phyloP scores from a whole-genome alignment of 257 asterid genomes.

The Rubia yunnanensis region DNA sequence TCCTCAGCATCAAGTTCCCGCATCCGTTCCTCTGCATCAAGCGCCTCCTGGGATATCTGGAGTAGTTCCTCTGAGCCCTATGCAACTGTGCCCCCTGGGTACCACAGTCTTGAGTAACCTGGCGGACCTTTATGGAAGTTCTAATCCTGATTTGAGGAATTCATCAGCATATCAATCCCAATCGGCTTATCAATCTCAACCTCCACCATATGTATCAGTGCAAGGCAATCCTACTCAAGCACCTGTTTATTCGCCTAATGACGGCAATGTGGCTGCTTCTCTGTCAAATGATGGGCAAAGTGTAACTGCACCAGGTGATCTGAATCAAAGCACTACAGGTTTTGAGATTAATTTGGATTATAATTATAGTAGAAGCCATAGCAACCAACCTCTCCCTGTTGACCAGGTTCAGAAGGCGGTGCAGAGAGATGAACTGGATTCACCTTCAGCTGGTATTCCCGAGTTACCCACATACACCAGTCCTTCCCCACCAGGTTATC shows the following conservation, averaged over 20 bases:
- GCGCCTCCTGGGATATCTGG: slow-evolving; percentile 20
- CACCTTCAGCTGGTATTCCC: slow-evolving; percentile 12
- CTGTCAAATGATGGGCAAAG: slow-evolving; percentile 12
- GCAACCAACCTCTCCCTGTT: slow-evolving; percentile 20
- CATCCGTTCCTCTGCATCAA: not conserved
- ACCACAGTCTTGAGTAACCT: slow-evolving; percentile 15
- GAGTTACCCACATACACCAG: slow-evolving; percentile 23
- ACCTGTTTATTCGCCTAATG: slow-evolving; percentile 3
- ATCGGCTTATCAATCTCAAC: not conserved
- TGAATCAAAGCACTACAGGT: slow-evolving; percentile 20
- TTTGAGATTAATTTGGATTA: slow-evolving; percentile 22
- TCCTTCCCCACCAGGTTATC: slow-evolving; percentile 20
- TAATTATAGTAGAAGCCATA: slow-evolving; percentile 18
- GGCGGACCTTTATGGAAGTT: not conserved
- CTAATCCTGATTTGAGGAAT: not conserved
- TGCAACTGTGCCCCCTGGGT: slow-evolving; percentile 1
- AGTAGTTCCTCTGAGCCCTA: slow-evolving; percentile 16
- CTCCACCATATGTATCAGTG: slow-evolving; percentile 12
- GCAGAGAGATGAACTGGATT: slow-evolving; percentile 9
- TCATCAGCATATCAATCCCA: not conserved
- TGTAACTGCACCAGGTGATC: slow-evolving; percentile 22
- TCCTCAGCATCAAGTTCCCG: not conserved
- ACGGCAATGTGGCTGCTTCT: not conserved
- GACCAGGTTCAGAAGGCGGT: slow-evolving; percentile 11
- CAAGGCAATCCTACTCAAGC: slow-evolving; percentile 24